A percentile compares a stretch with the other conserved stretches of the same genome.
These are phyloP conservation scores for Saccharomycopsis fermentans DNA, from an alignment of 805 yeast genomes.

Conservation along the genomic window DNA sequence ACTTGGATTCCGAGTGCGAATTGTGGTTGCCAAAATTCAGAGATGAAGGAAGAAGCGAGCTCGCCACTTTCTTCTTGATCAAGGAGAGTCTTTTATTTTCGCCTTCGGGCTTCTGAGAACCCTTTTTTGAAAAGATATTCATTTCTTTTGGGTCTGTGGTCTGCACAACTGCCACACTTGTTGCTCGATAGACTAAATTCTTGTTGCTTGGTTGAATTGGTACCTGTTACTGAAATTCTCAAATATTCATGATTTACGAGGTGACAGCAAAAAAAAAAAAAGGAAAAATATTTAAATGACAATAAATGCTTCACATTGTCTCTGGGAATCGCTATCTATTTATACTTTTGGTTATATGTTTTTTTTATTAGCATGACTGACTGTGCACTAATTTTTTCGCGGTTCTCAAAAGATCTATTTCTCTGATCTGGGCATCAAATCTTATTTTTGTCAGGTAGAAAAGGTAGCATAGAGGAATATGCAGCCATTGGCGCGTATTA, in stretches of 20 bases:
- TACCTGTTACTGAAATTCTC: too few species aligned
- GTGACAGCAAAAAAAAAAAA: slow-evolving; percentile 1
- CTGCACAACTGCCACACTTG: too few species aligned
- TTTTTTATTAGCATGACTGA: background rate
- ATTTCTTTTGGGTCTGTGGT: background rate
- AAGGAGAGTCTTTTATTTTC: background rate
- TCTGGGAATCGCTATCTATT: background rate
- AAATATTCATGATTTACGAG: background rate
- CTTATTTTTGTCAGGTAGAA: background rate
- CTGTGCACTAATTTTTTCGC: background rate
- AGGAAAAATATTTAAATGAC: too few species aligned
- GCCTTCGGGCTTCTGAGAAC: background rate
- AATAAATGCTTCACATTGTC: too few species aligned
- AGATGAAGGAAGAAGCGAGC: background rate
- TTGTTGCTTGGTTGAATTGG: too few species aligned
- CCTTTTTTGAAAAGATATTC: background rate
- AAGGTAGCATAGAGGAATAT: background rate
- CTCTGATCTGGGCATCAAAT: background rate
- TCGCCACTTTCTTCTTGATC: background rate
- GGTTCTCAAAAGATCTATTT: background rate
- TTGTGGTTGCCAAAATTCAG: background rate
- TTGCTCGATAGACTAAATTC: too few species aligned
- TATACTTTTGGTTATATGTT: too few species aligned
- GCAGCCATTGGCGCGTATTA: too few species aligned
- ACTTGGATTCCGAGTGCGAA: background rate